Percentiles rank a stretch among this genome's conserved stretches.
These are phyloP conservation scores for Scenedesmus sp. DNA, from an alignment of 163 green algal species.

Conservation along the genomic window DNA sequence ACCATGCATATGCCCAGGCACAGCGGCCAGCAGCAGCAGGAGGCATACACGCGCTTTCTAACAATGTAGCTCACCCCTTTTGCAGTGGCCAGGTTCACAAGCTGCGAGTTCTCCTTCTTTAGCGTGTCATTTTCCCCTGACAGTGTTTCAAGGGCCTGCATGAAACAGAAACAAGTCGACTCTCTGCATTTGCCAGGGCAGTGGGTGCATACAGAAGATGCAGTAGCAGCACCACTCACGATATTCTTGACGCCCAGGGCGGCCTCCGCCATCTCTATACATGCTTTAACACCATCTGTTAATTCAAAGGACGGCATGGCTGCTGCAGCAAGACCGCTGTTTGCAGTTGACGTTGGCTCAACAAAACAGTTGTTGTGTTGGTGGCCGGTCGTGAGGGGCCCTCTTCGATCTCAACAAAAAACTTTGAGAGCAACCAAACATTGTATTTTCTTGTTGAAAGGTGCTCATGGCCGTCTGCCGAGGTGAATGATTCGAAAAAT, in stretches of 20 bases:
- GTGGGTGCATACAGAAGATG: not conserved
- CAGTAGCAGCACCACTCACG: not conserved
- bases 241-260: constrained; percentile 18
- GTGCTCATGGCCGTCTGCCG: not conserved
- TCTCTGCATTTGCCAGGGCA: not conserved
- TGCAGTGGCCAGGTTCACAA: constrained; percentile 22
- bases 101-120: not conserved
- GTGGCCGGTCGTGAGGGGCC: not conserved
- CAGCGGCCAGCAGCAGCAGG: not conserved
- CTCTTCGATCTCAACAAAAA: not conserved
- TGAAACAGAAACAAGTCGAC: not conserved
- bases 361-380: not conserved
- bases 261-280: constrained; percentile 23
- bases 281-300: not conserved
- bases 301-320: not conserved
- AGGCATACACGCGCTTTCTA: too few relatives aligned
- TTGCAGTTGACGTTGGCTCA: not conserved
- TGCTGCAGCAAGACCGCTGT: not conserved
- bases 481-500: not conserved
- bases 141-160: constrained; percentile 28
- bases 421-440: too few relatives aligned
- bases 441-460: too few relatives aligned
- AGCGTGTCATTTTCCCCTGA: not conserved
- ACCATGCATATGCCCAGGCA: not conserved
- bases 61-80: constrained; percentile 30